Percentiles rank a stretch among this genome's conserved stretches.
phyloP scores from a whole-genome alignment of 352 stramenopile genomes.

The Phytophthora ohioensis region DNA sequence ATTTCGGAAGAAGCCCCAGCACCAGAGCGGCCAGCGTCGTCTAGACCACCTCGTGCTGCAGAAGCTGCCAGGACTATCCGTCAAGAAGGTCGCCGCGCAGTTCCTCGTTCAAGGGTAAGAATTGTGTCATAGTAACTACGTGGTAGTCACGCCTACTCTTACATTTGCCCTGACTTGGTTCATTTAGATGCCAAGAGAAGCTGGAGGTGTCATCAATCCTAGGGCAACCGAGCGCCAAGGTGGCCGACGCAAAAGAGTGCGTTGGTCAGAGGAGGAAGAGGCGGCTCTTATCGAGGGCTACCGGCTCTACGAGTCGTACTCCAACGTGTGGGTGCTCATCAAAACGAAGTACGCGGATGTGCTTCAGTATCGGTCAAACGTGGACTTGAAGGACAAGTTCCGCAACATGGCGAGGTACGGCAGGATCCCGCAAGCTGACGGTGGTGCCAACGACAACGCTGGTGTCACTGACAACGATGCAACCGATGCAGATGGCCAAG shows the following conservation, averaged over 20 bases:
- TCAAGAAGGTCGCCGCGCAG: constrained; percentile 22
- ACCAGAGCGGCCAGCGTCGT: constrained; percentile 11
- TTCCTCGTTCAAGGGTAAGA: constrained; percentile 18
- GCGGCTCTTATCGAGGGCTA: constrained; percentile 68
- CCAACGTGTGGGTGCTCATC: constrained; percentile 77
- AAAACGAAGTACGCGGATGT: constrained; percentile 60
- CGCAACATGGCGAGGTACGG: constrained; percentile 71
- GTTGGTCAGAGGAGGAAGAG: constrained; percentile 67
- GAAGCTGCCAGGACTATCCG: constrained; percentile 15
- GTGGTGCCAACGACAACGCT: constrained; percentile 10
- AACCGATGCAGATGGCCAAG: constrained; percentile 22
- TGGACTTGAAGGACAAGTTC: constrained; percentile 89
- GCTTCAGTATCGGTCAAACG: constrained; percentile 65
- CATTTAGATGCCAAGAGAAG: constrained; percentile 22
- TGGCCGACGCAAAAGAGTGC: constrained; percentile 36
- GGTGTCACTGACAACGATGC: constrained; percentile 28
- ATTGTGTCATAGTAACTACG: not conserved
- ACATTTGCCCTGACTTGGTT: not conserved
- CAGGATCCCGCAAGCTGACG: constrained; percentile 35
- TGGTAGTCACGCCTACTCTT: not conserved
- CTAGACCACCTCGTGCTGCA: constrained; percentile 25
- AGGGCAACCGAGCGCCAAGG: not conserved
- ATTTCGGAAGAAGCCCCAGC: constrained; percentile 21
- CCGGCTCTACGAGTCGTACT: constrained; percentile 52
- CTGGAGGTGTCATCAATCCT: constrained; percentile 2